Percentiles rank a stretch among this genome's conserved stretches.
Conservation (phyloP, 768 basidiomycete genomes). For the Megacollybia marginata region DNA sequence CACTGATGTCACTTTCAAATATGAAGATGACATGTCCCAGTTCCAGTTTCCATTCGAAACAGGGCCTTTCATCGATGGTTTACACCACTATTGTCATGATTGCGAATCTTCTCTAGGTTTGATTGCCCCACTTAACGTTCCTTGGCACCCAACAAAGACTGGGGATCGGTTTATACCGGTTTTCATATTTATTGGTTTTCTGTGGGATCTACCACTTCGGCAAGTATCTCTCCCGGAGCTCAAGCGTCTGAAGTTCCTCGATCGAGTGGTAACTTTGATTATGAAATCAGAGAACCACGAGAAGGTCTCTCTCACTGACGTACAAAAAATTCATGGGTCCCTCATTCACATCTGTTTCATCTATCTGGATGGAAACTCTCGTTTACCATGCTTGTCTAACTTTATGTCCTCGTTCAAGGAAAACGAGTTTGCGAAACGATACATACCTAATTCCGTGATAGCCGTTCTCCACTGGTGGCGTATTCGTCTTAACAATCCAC, state of each 20-base stretch:
- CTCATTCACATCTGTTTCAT: background rate
- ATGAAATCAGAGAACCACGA: background rate
- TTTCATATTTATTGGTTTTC: constrained; percentile 24
- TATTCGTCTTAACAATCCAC: background rate
- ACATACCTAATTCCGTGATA: background rate
- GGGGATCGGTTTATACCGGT: constrained; percentile 10
- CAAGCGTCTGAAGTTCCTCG: constrained; percentile 22
- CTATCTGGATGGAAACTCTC: background rate
- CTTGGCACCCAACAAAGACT: constrained; percentile 23
- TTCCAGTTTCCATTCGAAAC: constrained; percentile 12
- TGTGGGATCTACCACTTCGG: constrained; percentile 20
- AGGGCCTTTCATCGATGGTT: background rate
- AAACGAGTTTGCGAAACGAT: background rate
- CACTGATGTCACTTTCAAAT: constrained; percentile 10
- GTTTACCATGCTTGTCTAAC: background rate
- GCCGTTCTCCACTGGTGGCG: background rate
- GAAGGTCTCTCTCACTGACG: background rate
- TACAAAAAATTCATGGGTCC: background rate
- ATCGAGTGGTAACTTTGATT: constrained; percentile 10
- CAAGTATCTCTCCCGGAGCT: constrained; percentile 21
- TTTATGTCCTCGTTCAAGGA: background rate
- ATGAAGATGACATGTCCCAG: constrained; percentile 17
- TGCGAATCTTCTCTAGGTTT: constrained; percentile 2
- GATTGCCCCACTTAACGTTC: constrained; percentile 15
- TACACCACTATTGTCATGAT: constrained; percentile 14